These are phyloP conservation scores for Suillus brevipes DNA, from an alignment of 768 basidiomycete species.

Conservation along the genomic window DNA sequence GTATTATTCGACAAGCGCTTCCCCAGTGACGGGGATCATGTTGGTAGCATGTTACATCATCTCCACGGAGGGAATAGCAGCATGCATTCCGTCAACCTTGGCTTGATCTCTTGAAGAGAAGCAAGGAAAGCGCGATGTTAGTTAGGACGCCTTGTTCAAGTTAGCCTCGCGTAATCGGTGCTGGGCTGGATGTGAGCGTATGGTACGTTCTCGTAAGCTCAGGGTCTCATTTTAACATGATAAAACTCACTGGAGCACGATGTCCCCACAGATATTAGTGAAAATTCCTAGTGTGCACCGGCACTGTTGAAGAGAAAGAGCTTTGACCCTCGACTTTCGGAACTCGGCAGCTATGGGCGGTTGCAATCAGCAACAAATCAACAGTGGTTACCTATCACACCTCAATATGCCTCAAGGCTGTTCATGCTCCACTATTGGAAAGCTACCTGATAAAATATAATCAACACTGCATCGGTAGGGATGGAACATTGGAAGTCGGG, in stretches of 20 bases:
- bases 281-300: too few species aligned
- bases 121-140: too few species aligned
- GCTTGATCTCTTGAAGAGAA: too few species aligned
- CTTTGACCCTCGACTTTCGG: background rate
- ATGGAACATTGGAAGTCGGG: background rate
- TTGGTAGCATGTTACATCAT: too few species aligned
- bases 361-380: background rate
- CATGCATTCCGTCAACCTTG: too few species aligned
- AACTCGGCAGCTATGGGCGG: background rate
- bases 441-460: background rate
- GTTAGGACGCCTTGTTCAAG: too few species aligned
- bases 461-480: background rate
- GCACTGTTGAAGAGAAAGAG: background rate
- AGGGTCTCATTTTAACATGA: too few species aligned
- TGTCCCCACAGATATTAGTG: background rate
- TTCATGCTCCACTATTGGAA: background rate
- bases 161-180: background rate
- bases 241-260: background rate
- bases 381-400: background rate
- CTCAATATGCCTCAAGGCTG: background rate
- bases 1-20: too few species aligned
- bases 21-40: too few species aligned
- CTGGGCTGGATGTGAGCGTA: too few species aligned
- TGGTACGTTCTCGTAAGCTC: too few species aligned
- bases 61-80: too few species aligned